Conservation (phyloP, 164 flowering plant genomes). For the Berberis thunbergii region DNA sequence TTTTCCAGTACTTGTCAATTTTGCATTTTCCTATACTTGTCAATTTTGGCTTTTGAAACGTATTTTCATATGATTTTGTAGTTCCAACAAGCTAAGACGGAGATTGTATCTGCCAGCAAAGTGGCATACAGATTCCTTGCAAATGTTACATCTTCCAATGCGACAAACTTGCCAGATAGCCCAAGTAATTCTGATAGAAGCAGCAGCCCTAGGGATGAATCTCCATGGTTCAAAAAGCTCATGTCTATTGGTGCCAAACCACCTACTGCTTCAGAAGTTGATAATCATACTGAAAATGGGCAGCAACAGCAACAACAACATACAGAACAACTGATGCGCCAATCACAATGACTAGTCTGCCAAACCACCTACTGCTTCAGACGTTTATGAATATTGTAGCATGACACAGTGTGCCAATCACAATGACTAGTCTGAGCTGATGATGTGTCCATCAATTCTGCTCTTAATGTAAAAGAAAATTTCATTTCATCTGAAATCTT, state of each 20-base stretch:
- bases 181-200: slow-evolving; percentile 43
- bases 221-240: slow-evolving; percentile 68
- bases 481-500: too few species aligned
- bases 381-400: too few species aligned
- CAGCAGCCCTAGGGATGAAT: slow-evolving; percentile 46
- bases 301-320: slow-evolving; percentile 7
- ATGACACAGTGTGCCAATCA: too few species aligned
- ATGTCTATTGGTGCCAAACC: slow-evolving; percentile 50
- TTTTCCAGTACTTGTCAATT: too few species aligned
- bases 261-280: slow-evolving; percentile 46
- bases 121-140: slow-evolving; percentile 76
- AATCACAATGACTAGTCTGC: slow-evolving; percentile 1
- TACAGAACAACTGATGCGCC: not conserved
- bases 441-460: too few species aligned
- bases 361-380: slow-evolving; percentile 41
- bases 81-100: slow-evolving; percentile 89
- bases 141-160: slow-evolving; percentile 31
- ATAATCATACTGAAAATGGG: slow-evolving; percentile 25
- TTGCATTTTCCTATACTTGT: not conserved
- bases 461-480: too few species aligned
- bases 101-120: slow-evolving; percentile 87
- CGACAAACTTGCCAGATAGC: slow-evolving; percentile 31
- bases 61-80: slow-evolving; percentile 22
- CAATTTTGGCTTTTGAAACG: not conserved
- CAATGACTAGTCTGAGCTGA: too few species aligned